phyloP scores from a whole-genome alignment of 805 yeast species.

The Pichia heedii region DNA sequence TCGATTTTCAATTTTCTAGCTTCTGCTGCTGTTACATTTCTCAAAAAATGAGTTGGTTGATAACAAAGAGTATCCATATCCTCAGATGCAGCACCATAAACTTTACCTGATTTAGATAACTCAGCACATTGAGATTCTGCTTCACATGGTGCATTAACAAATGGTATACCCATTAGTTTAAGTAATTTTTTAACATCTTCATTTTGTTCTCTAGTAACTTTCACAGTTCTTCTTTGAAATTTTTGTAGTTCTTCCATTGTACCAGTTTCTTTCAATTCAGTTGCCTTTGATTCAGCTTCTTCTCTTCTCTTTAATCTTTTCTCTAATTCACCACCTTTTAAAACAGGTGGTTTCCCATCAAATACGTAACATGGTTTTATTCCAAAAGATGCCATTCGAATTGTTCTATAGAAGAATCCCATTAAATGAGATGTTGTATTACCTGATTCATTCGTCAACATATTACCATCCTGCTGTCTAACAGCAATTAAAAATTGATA shows the following conservation, averaged over 20 bases:
- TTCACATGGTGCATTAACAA: constrained; percentile 89
- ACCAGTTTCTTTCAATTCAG: constrained; percentile 70
- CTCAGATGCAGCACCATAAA: constrained; percentile 94
- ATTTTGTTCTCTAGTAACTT: constrained; percentile 83
- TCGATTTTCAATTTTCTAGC: constrained; percentile 88
- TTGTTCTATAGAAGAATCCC: constrained; percentile 94
- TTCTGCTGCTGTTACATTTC: constrained; percentile 91
- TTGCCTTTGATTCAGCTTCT: constrained; percentile 71
- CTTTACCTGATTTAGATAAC: constrained; percentile 80
- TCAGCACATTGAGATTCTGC: constrained; percentile 99
- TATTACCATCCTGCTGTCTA: constrained; percentile 94
- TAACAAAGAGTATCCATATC: constrained; percentile 98
- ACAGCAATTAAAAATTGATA: constrained; percentile 96
- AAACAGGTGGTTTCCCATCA: constrained; percentile 94
- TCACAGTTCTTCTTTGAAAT: constrained; percentile 79
- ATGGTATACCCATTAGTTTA: constrained; percentile 91
- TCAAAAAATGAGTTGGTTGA: constrained; percentile 68
- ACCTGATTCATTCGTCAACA: constrained; percentile 78
- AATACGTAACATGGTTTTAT: constrained; percentile 94
- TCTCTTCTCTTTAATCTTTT: constrained; percentile 76
- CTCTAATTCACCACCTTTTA: constrained; percentile 87
- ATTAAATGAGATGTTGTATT: constrained; percentile 89
- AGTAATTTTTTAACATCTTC: constrained; percentile 84
- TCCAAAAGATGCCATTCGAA: constrained; percentile 85
- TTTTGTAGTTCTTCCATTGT: constrained; percentile 66